Evolutionary conservation across 2,329 filamentous ascomycete species (phyloP).

Genomic region (Alternaria arborescens): DNA sequence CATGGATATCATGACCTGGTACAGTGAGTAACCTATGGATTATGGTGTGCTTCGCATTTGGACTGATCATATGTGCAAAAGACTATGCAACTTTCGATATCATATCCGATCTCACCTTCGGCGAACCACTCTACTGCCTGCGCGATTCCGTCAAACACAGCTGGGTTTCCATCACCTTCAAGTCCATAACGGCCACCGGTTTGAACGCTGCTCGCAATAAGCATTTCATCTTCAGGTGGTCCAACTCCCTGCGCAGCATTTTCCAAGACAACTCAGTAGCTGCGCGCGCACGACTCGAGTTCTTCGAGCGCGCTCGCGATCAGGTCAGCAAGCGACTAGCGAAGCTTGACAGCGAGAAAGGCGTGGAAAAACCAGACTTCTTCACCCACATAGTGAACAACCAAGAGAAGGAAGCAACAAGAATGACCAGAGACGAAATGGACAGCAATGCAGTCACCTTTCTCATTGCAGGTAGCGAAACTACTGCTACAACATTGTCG

Average conservation of each 20-base stretch:
- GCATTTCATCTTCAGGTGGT: conserved; percentile 28
- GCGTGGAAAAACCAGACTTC: conserved; percentile 34
- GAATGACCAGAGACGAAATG: conserved; percentile 44
- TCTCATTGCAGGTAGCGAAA: conserved; percentile 56
- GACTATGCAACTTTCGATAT: conserved; percentile 30
- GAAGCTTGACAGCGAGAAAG: conserved; percentile 18
- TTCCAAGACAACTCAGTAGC: conserved; percentile 19
- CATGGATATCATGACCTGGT: conserved; percentile 43
- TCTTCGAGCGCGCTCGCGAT: conserved; percentile 20
- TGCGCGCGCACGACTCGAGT: conserved; percentile 24
- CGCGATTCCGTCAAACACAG: conserved; percentile 37
- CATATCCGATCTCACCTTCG: conserved; percentile 44
- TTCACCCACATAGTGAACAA: conserved; percentile 37
- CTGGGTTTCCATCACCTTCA: conserved; percentile 40
- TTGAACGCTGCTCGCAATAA: conserved; percentile 25
- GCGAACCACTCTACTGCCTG: conserved; percentile 44
- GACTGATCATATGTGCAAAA: not conserved
- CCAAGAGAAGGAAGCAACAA: conserved; percentile 23
- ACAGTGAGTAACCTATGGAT: conserved; percentile 17
- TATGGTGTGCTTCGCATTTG: conserved; percentile 14
- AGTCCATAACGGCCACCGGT: conserved; percentile 16
- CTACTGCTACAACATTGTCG: conserved; percentile 56
- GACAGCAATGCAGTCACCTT: conserved; percentile 45
- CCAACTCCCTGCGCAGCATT: conserved; percentile 20
- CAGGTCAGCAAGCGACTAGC: conserved; percentile 32